These are phyloP conservation scores for Rubroboletus satanas DNA, from an alignment of 768 basidiomycete species.

Conservation along the genomic window DNA sequence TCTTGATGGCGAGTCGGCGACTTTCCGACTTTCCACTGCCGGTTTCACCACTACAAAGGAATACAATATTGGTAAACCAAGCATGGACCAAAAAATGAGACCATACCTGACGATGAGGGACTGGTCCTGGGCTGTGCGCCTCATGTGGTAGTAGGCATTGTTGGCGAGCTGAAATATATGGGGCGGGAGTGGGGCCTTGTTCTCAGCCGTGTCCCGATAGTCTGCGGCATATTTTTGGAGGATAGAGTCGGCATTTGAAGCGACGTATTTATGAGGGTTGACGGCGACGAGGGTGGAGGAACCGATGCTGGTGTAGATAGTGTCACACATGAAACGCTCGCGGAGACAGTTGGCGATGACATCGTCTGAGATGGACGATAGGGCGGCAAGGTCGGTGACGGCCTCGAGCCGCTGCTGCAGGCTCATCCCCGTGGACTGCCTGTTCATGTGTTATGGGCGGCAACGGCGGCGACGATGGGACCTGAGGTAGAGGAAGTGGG, in stretches of 20 bases:
- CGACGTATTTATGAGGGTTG: constrained; percentile 90
- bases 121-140: constrained; percentile 90
- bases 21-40: constrained; percentile 94
- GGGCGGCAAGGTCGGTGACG: constrained; percentile 62
- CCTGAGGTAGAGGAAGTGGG: neutral
- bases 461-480: neutral
- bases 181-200: constrained; percentile 62
- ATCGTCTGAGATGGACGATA: constrained; percentile 74
- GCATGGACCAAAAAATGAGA: neutral
- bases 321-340: constrained; percentile 82
- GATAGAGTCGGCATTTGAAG: constrained; percentile 78
- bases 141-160: constrained; percentile 95
- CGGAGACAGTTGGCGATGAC: constrained; percentile 80
- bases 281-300: constrained; percentile 74
- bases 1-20: constrained; percentile 85
- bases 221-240: constrained; percentile 84
- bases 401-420: constrained; percentile 70
- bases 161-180: constrained; percentile 92
- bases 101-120: constrained; percentile 79
- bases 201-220: constrained; percentile 69
- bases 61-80: neutral
- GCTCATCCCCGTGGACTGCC: constrained; percentile 43
- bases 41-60: constrained; percentile 72
- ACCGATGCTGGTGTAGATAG: constrained; percentile 73
- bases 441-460: constrained; percentile 28